Base-by-base conservation (phyloP, 495 filamentous ascomycete species). In the Friedmanniomyces simplex region DNA sequence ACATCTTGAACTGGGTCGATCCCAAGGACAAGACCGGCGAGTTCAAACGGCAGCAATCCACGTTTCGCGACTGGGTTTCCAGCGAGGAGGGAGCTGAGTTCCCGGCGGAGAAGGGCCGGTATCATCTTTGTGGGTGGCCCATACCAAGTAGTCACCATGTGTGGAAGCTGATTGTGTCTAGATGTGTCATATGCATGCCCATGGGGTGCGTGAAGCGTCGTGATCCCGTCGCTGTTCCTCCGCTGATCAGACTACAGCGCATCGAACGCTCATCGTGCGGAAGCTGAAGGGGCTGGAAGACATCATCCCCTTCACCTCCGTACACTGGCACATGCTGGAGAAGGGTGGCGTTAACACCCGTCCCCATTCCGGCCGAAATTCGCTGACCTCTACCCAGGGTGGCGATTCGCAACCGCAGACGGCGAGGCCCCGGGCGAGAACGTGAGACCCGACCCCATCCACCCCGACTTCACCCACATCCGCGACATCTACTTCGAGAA, bases 1-100 rank as follows among this genome's bases (percentile, higher is more conserved):
- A 53, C 50, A 93, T 95, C 68, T 90, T 88, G 28, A 78, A 91
- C 64, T 96, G 89, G 89, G 89, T 89, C 18, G 73, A 78, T 22
- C 83, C 82, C 36, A 73, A 73, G 55, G 85, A 89, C 71, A 84
- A 80, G 59, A 78, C 81, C 1, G 91, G 91, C 72, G 90, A 95
- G 71, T 96, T 94, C 82, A 94, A 93, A 73, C 84, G 68, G 58
- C 73, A 76, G 57, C 58, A 64, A 1, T 72, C 72, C 28, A 63
- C 67, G 34, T 77, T 77, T 57, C 67, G 71, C 34, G 70, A 68
- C 60, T 75, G 63, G 7, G 68, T 75, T 46, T 74, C 72, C 14
- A 74, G 73, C 46, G 69, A 85, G 55, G 67, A 80, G 7, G 80
- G 76, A 10, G 79, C 83, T 4, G 68, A 83, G 54, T 86, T 84